These are phyloP conservation scores for Kwoniella sp. DNA, from an alignment of 768 basidiomycete species.

Conservation along the genomic window DNA sequence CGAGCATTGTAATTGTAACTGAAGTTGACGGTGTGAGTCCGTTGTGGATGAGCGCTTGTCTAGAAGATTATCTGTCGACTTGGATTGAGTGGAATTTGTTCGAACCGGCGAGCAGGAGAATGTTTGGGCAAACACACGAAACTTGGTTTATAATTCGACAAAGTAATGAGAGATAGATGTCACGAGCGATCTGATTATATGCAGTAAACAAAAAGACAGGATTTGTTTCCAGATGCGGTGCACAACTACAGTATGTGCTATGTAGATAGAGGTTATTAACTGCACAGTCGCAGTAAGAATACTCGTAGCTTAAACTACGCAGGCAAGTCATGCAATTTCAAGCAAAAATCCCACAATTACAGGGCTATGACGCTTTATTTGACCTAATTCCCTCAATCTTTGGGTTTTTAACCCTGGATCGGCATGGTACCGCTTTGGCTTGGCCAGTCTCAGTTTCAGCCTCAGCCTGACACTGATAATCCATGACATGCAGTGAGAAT, in stretches of 20 bases:
- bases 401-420: neutral
- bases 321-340: neutral
- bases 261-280: too few relatives aligned
- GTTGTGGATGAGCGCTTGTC: too few relatives aligned
- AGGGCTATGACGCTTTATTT: neutral
- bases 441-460: too few relatives aligned
- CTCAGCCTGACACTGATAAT: too few relatives aligned
- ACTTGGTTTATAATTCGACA: too few relatives aligned
- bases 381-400: neutral
- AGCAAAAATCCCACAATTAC: neutral
- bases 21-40: too few relatives aligned
- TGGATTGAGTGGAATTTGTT: neutral
- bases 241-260: too few relatives aligned
- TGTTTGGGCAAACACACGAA: neutral
- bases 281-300: too few relatives aligned
- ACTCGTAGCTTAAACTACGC: too few relatives aligned
- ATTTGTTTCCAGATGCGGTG: neutral
- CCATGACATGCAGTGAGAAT: too few relatives aligned
- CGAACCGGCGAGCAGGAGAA: neutral
- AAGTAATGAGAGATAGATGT: too few relatives aligned
- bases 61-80: neutral
- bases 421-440: neutral
- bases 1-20: conserved; percentile 9
- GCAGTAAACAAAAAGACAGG: neutral
- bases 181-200: neutral